Percentiles rank a stretch among this genome's conserved stretches.
phyloP scores from a whole-genome alignment of 768 basidiomycete genomes.

The Russula lepida region DNA sequence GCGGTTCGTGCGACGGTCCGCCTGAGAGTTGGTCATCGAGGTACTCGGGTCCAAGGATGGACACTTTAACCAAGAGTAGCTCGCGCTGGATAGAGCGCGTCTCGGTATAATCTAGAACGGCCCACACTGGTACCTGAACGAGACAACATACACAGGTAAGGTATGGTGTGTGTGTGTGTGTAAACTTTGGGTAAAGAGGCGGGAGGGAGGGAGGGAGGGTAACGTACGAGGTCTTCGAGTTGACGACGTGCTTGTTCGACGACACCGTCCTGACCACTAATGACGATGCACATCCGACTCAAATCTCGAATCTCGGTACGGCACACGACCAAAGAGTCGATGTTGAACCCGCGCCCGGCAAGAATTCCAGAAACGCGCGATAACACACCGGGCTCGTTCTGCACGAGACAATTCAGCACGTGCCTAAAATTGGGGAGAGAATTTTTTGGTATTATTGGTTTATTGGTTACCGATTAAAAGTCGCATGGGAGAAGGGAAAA shows the following conservation, averaged over 20 bases:
- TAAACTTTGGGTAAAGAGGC: too few relatives aligned
- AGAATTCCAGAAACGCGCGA: constrained; percentile 96
- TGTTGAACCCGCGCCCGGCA: constrained; percentile 96
- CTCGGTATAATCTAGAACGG: constrained; percentile 94
- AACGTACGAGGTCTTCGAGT: constrained; percentile 86
- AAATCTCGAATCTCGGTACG: constrained; percentile 95
- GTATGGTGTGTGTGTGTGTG: too few relatives aligned
- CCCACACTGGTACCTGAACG: constrained; percentile 93
- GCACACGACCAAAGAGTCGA: constrained; percentile 97
- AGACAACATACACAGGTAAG: too few relatives aligned
- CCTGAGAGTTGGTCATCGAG: constrained; percentile 85
- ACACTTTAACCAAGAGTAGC: constrained; percentile 90
- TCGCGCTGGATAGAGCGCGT: constrained; percentile 89
- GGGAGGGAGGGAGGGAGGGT: background rate
- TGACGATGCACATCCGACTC: constrained; percentile 95
- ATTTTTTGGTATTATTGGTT: background rate
- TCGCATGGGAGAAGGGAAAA: constrained; percentile 2
- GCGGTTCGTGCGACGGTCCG: constrained; percentile 75
- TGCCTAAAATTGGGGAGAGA: constrained; percentile 46
- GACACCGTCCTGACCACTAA: constrained; percentile 94
- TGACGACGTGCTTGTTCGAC: constrained; percentile 96
- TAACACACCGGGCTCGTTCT: constrained; percentile 99
- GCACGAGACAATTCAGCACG: constrained; percentile 93
- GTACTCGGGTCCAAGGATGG: constrained; percentile 95
- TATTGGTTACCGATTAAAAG: background rate